These are phyloP conservation scores for Sequoia sempervirens DNA, from an alignment of 75 land plant species.

Conservation along the genomic window DNA sequence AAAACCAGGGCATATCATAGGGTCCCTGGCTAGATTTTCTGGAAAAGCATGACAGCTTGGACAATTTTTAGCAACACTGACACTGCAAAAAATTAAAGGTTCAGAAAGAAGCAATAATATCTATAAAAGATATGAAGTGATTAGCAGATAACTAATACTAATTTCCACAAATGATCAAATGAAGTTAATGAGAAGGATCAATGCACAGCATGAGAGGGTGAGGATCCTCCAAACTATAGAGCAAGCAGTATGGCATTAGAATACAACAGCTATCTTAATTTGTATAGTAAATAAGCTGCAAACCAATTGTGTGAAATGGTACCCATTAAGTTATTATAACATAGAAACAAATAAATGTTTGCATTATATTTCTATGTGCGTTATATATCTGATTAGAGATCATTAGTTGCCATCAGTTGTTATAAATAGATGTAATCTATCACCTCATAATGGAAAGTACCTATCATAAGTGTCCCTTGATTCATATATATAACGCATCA, in stretches of 20 bases:
- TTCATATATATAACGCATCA: not conserved
- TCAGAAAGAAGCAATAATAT: constrained; percentile 1
- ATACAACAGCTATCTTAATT: not conserved
- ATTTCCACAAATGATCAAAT: not conserved
- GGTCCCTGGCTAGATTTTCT: not conserved
- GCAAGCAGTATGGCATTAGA: not conserved
- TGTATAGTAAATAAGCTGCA: not conserved
- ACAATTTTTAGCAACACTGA: not conserved
- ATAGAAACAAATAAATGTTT: not conserved
- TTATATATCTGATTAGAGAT: not conserved
- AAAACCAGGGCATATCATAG: not conserved
- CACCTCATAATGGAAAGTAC: not conserved
- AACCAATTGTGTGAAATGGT: not conserved
- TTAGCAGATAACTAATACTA: not conserved
- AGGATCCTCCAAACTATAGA: not conserved
- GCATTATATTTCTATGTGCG: not conserved
- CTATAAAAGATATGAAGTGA: not conserved
- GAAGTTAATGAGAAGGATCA: not conserved
- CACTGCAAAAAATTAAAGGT: not conserved
- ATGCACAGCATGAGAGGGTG: not conserved
- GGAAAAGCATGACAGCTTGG: not conserved
- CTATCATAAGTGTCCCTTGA: not conserved
- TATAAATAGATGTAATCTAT: not conserved
- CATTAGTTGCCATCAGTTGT: not conserved
- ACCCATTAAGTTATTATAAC: not conserved